Evolutionary conservation across 345 rosid species (phyloP).

Genomic region (Syzygium grande): DNA sequence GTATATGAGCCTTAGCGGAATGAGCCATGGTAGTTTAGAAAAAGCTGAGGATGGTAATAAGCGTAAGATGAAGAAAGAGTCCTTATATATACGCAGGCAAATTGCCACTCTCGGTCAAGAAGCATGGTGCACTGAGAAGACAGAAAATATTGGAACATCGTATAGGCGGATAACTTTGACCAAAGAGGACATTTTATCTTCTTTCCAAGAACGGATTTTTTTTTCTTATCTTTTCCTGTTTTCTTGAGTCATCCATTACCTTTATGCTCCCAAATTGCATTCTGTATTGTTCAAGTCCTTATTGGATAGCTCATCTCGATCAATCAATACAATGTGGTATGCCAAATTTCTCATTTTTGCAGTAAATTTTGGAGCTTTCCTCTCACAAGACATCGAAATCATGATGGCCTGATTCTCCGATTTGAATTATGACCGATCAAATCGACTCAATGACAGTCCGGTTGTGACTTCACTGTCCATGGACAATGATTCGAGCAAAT

Average conservation of each 20-base stretch:
- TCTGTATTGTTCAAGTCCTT: not conserved
- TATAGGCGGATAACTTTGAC: not conserved
- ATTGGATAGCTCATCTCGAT: not conserved
- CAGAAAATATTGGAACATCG: not conserved
- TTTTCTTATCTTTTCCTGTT: conserved; percentile 1
- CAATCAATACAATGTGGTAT: not conserved
- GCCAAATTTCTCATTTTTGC: not conserved
- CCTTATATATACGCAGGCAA: not conserved
- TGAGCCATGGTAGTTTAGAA: conserved; percentile 6
- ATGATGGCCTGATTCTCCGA: not conserved
- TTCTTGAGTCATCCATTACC: not conserved
- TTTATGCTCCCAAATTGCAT: not conserved
- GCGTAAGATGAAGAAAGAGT: not conserved
- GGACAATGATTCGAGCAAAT: not conserved
- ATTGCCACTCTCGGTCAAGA: not conserved
- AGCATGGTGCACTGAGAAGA: not conserved
- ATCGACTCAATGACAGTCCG: not conserved
- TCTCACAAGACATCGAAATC: not conserved
- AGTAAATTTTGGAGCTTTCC: not conserved
- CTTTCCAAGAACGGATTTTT: not conserved
- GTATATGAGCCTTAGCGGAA: conserved; percentile 7
- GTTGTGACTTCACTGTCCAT: not conserved
- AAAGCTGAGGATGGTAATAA: not conserved
- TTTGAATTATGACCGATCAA: not conserved
- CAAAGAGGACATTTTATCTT: not conserved